phyloP scores from a whole-genome alignment of 129 eudicot genomes.

The Artemisia tridentata region DNA sequence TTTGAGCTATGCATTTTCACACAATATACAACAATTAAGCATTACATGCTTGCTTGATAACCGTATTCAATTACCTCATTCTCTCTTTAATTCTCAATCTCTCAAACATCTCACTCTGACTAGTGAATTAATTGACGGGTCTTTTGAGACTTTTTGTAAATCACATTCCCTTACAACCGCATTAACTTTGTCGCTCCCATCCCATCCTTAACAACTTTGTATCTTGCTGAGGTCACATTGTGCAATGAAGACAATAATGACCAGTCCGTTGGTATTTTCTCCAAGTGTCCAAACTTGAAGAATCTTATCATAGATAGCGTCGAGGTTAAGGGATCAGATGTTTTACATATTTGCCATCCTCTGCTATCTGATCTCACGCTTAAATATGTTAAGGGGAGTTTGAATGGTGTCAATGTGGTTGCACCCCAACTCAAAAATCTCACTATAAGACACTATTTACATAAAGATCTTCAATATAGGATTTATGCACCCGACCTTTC shows the following conservation, averaged over 20 bases:
- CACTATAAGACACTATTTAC: not conserved
- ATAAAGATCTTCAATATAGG: not conserved
- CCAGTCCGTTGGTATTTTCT: not conserved
- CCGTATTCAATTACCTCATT: not conserved
- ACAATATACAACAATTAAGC: not conserved
- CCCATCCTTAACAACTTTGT: not conserved
- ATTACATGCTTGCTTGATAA: not conserved
- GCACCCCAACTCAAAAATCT: not conserved
- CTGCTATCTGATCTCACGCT: not conserved
- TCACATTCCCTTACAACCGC: not conserved
- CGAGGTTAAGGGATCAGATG: not conserved
- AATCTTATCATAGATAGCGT: not conserved
- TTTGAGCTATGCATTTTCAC: not conserved
- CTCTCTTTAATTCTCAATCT: not conserved
- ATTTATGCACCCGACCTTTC: not conserved
- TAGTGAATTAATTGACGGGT: not conserved
- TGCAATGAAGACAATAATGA: not conserved
- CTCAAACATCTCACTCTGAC: not conserved
- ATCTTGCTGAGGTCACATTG: not conserved
- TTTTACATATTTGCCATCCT: not conserved
- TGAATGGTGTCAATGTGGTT: not conserved
- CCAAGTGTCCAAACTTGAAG: not conserved
- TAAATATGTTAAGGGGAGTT: not conserved
- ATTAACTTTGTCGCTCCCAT: not conserved
- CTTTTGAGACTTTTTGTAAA: too few relatives aligned